These are phyloP conservation scores for Ceratorhiza oryzae-sativae DNA, from an alignment of 1,284 basidiomycete genomes.

Conservation along the genomic window DNA sequence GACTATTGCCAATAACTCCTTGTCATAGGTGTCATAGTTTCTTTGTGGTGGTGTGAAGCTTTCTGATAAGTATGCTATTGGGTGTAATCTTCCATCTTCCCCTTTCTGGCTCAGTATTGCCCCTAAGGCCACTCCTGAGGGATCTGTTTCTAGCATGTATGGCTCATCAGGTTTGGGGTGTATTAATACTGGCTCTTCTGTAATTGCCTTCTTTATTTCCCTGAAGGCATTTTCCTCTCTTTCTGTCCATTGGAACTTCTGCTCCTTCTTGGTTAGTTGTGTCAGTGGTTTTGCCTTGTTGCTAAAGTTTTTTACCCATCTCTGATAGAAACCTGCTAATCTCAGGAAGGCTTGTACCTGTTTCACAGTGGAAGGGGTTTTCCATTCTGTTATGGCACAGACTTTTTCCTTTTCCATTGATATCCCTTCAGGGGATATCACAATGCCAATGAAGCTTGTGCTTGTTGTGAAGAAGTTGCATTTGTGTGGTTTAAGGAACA, in stretches of 20 bases:
- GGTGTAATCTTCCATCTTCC: conserved; percentile 40
- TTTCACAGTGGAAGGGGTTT: conserved; percentile 45
- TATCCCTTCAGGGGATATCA: not conserved
- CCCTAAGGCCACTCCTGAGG: conserved; percentile 25
- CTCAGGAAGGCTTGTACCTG: conserved; percentile 49
- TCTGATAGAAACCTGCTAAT: conserved; percentile 50
- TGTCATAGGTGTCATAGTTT: conserved; percentile 51
- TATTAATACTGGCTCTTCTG: conserved; percentile 23
- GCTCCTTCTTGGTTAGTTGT: conserved; percentile 43
- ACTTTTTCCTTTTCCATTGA: conserved; percentile 45
- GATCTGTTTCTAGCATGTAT: conserved; percentile 34
- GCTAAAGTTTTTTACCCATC: conserved; percentile 49
- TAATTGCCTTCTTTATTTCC: conserved; percentile 43
- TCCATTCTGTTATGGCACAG: conserved; percentile 47
- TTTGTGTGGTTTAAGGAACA: conserved; percentile 16
- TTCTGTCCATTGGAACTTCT: conserved; percentile 41
- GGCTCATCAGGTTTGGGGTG: conserved; percentile 11
- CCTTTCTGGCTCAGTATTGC: conserved; percentile 15
- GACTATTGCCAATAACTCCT: conserved; percentile 48
- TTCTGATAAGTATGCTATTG: conserved; percentile 37
- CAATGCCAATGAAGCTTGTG: not conserved
- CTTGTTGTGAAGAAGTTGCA: not conserved
- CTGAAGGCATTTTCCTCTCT: conserved; percentile 46
- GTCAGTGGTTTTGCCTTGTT: conserved; percentile 46
- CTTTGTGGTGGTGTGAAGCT: conserved; percentile 45